These are phyloP conservation scores for Trichoderma afroharzianum DNA, from an alignment of 2,329 filamentous ascomycete genomes.

Conservation along the genomic window DNA sequence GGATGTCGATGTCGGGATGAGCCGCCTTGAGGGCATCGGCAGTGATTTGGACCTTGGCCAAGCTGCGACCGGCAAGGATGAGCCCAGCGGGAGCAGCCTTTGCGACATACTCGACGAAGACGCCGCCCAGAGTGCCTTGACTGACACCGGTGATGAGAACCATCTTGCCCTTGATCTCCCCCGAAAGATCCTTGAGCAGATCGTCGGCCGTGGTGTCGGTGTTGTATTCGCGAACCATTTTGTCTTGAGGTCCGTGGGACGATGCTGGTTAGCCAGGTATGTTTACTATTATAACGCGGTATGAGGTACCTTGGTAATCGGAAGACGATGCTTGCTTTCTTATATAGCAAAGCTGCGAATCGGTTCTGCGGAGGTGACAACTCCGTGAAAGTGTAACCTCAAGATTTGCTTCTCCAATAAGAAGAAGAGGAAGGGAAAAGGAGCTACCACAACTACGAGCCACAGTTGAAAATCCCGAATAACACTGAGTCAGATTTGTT, in stretches of 20 bases:
- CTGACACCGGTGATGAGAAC: conserved; percentile 42
- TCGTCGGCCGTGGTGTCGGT: conserved; percentile 21
- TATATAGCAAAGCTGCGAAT: too few relatives aligned
- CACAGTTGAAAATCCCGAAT: too few relatives aligned
- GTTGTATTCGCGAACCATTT: conserved; percentile 1
- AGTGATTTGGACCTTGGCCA: conserved; percentile 37
- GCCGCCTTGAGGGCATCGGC: conserved; percentile 32
- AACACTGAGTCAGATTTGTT: too few relatives aligned
- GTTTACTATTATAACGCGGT: background rate
- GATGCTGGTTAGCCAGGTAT: background rate
- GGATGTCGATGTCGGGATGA: conserved; percentile 31
- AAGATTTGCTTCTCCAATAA: too few relatives aligned
- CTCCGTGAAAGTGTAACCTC: too few relatives aligned
- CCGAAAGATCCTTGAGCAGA: conserved; percentile 21
- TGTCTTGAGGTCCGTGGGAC: background rate
- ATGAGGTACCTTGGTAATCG: background rate
- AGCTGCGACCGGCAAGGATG: conserved; percentile 45
- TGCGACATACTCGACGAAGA: conserved; percentile 37
- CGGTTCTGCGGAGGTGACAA: too few relatives aligned
- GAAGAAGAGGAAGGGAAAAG: too few relatives aligned
- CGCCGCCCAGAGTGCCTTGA: conserved; percentile 36
- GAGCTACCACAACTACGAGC: too few relatives aligned
- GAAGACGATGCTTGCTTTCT: background rate
- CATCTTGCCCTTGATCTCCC: conserved; percentile 29
- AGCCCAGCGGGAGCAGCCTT: conserved; percentile 38